Evolutionary conservation across 768 basidiomycete species (phyloP), one percentile per base, ranked within the genome.

Genomic region (Suillus alpinus): DNA sequence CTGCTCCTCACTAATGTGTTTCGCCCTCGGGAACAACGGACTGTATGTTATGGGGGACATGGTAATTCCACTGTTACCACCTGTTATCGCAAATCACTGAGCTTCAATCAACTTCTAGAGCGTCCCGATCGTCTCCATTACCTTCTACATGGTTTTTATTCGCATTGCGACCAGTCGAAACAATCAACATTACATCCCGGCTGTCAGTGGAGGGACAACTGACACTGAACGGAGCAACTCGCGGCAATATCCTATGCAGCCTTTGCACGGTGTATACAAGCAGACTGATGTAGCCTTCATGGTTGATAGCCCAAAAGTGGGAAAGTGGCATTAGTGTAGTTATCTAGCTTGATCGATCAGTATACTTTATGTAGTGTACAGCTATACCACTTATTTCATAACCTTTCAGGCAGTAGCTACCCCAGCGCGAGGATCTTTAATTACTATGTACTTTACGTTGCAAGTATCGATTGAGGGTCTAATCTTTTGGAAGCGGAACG

Each of bases 141-240:
- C 59, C 34, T 60, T 60, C 59, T 60, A 56, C 20, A 60, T 55
- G 58, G 58, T 59, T 2, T 29, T 59, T 50, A 59, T 59, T 18
- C 58, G 59, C 9, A n/a, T 60, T 3, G 52, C 41, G 10, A 31
- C 52, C 43, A n/a, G 0, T n/a, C 18, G 18, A 20, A n/a, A 36
- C 36, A 36, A 9, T 36, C 8, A 20, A 9, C 16, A 4, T 32
- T 43, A 43, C 9, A 3, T 43, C 43, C 9, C n/a, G 43, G 18
- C 43, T 43, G n/a, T 43, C n/a, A n/a, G 18, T 20, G n/a, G 41
- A 43, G 41, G 36, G 10, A 10, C 36, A 36, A 12, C 18, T n/a
- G 41, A 43, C 6, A 43, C 41, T 6, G 41, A 41, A 16, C 18
- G 41, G 8, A n/a, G 8, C 7, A 18, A 9, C 2, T 36, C 36